These are phyloP conservation scores for Neonectria sp. DNA, from an alignment of 2,329 filamentous ascomycete genomes.

Conservation along the genomic window DNA sequence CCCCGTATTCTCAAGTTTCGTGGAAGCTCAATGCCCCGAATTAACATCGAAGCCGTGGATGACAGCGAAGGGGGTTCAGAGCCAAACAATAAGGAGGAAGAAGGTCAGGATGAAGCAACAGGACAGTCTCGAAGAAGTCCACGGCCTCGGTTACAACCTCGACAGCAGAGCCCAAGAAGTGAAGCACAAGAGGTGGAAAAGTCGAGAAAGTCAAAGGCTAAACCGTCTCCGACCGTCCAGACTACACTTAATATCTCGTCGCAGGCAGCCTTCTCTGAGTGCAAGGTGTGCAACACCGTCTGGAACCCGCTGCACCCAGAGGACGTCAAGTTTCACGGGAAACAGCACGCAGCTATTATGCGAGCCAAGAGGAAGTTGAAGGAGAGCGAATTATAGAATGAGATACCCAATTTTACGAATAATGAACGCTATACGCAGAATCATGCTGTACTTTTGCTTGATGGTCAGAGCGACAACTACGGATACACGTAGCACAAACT, in stretches of 20 bases:
- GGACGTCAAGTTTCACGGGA: constrained; percentile 60
- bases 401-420: constrained; percentile 43
- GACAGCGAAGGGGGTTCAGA: constrained; percentile 6
- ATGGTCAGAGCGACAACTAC: not conserved
- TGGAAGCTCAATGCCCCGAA: constrained; percentile 34
- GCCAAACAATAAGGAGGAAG: not conserved
- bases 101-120: not conserved
- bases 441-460: not conserved
- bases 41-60: constrained; percentile 23
- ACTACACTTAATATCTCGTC: constrained; percentile 62
- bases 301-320: constrained; percentile 61
- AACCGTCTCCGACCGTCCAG: constrained; percentile 51
- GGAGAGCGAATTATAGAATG: constrained; percentile 40
- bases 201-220: constrained; percentile 38
- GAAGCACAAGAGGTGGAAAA: constrained; percentile 15
- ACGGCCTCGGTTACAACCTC: not conserved
- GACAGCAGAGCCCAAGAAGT: constrained; percentile 6
- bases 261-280: constrained; percentile 60
- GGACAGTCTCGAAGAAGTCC: not conserved
- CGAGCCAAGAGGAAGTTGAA: constrained; percentile 46
- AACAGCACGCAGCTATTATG: constrained; percentile 55
- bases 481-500: not conserved
- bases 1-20: constrained; percentile 51
- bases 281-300: constrained; percentile 59
- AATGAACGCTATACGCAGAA: not conserved